These are phyloP conservation scores for Quercus gilva DNA, from an alignment of 306 rosid genomes.

Conservation along the genomic window DNA sequence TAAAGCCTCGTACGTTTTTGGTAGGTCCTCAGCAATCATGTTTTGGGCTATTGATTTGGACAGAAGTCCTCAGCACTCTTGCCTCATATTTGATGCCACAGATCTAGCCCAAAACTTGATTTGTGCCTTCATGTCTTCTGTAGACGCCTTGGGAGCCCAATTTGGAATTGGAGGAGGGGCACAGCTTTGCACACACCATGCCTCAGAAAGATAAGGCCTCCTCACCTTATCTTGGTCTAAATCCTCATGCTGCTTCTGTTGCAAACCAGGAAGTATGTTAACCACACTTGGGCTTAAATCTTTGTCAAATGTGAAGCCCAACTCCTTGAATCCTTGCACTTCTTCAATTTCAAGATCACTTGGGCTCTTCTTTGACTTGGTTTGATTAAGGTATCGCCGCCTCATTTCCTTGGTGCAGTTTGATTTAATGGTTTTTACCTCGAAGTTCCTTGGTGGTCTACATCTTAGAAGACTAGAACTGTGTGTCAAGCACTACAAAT, in stretches of 20 bases:
- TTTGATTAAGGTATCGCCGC: conserved; percentile 32
- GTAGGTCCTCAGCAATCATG: not conserved
- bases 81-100: conserved; percentile 74
- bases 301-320: conserved; percentile 86
- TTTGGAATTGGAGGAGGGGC: conserved; percentile 64
- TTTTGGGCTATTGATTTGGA: too few relatives aligned
- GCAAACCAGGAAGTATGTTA: conserved; percentile 80
- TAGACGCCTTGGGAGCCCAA: conserved; percentile 45
- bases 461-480: conserved; percentile 51
- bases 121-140: conserved; percentile 64
- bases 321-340: conserved; percentile 88
- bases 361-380: conserved; percentile 54
- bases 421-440: conserved; percentile 26
- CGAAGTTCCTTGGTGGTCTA: conserved; percentile 27
- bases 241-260: conserved; percentile 52
- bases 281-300: conserved; percentile 57
- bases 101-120: conserved; percentile 93
- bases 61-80: conserved; percentile 35
- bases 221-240: conserved; percentile 41
- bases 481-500: conserved; percentile 35
- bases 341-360: conserved; percentile 83
- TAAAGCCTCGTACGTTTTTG: not conserved
- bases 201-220: conserved; percentile 89
- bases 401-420: conserved; percentile 53
- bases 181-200: conserved; percentile 66